Conservation (phyloP, 1,284 basidiomycete genomes). For the Microbotryum saponariae region DNA sequence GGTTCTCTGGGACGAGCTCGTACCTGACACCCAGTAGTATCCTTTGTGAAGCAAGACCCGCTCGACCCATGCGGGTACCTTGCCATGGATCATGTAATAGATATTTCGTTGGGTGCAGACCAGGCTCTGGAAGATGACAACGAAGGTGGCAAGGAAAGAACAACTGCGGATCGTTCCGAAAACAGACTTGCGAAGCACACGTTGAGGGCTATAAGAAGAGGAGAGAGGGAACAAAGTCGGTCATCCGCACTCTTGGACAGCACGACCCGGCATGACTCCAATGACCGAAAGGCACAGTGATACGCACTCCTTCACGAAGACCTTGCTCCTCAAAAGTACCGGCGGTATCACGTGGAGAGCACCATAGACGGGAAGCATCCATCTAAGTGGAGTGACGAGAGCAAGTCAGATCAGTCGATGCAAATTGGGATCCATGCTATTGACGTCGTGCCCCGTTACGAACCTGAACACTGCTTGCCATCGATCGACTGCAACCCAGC, state of each 20-base stretch:
- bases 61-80: slow-evolving; percentile 33
- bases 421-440: no score
- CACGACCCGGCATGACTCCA: not conserved
- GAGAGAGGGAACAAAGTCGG: slow-evolving; percentile 2
- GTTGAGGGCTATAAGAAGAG: slow-evolving; percentile 4
- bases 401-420: not conserved
- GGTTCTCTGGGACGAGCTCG: not conserved
- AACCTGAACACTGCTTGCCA: slow-evolving; percentile 67
- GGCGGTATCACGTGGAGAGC: slow-evolving; percentile 81
- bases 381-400: slow-evolving; percentile 38
- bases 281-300: slow-evolving; percentile 43
- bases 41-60: slow-evolving; percentile 15
- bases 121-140: slow-evolving; percentile 76
- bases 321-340: slow-evolving; percentile 41
- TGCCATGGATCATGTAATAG: slow-evolving; percentile 41
- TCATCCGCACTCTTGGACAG: not conserved
- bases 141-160: slow-evolving; percentile 78
- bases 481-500: slow-evolving; percentile 52
- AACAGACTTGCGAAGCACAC: slow-evolving; percentile 51
- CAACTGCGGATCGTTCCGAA: slow-evolving; percentile 75
- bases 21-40: slow-evolving; percentile 32
- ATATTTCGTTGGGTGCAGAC: slow-evolving; percentile 67
- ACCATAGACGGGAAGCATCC: slow-evolving; percentile 72
- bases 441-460: not conserved
- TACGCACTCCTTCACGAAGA: slow-evolving; percentile 56